Evolutionary conservation across 2,329 filamentous ascomycete species (phyloP), one percentile per base, ranked within the genome.

Genomic region (Paramyrothecium sp.): DNA sequence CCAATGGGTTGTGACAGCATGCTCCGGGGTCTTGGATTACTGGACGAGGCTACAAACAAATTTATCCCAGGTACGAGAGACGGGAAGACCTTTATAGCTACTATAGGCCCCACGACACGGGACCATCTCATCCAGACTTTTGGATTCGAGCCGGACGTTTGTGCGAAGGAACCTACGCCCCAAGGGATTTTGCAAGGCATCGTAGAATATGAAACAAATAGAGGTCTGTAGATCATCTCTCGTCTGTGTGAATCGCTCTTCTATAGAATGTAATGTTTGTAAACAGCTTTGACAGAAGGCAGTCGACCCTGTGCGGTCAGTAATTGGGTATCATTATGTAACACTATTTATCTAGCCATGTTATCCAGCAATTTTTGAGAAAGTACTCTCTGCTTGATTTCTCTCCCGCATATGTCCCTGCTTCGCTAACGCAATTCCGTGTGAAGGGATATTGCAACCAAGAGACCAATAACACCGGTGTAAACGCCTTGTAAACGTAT

Each of bases 21-120:
- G 78, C 75, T 89, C 47, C 73, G 75, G 7, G 77, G 76, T 2
- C 68, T 90, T 54, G 81, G 77, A 2, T 64, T 83, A 62, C 67
- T 87, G 19, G 81, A 86, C 56, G 66, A 72, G 5, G 67, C 69
- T 19, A 81, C 77, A 1, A 75, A 76, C 20, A 79, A 70, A 64
- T 74, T 69, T 20, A 66, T 66, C 34, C 64, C 62, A 5, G 65
- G 54, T 13, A 61, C 58, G 3, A 60, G 67, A 33, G 68, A 70
- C 26, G 75, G 74, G 11, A 80, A 71, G 53, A 89, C 87, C 1
- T 86, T 84, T 60, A 79, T 98, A 59, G 91, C 89, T 16, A 96
- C 93, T 0, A 99, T 99, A 72, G 95, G 95, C 1, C 94, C 95
- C 13, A 99, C 95, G 19, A 99, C 95, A 12, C 82, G 88, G 61